phyloP scores from a whole-genome alignment of 202 grass and related monocot genomes.

The Dendrocalamus latiflorus region DNA sequence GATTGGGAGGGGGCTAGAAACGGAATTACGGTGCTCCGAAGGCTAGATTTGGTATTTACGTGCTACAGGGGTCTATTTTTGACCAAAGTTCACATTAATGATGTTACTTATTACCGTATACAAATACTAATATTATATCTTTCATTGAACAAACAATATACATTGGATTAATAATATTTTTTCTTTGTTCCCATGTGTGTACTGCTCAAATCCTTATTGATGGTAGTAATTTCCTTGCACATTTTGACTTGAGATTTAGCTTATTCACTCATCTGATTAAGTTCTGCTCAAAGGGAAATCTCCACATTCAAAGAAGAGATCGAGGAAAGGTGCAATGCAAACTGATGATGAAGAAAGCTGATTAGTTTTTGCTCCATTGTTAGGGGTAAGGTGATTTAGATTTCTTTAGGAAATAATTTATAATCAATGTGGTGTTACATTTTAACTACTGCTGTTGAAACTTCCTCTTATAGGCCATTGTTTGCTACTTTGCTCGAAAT shows the following conservation, averaged over 20 bases:
- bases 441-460: neutral
- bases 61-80: too few species aligned
- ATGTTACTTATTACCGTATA: neutral
- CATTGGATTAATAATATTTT: neutral
- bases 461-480: neutral
- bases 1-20: too few species aligned
- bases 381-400: conserved; percentile 22
- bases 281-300: conserved; percentile 41
- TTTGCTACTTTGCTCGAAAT: neutral
- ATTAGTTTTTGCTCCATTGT: conserved; percentile 31
- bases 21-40: too few species aligned
- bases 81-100: too few species aligned
- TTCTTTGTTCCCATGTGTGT: neutral
- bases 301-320: conserved; percentile 40
- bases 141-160: neutral
- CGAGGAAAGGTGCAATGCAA: conserved; percentile 41
- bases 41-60: too few species aligned
- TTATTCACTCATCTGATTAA: conserved; percentile 20
- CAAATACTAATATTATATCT: neutral
- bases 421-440: neutral
- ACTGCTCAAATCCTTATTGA: neutral
- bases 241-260: neutral
- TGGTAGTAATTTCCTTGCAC: neutral
- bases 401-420: conserved; percentile 1
- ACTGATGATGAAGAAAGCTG: conserved; percentile 79